These are phyloP conservation scores for Boletus rufocinnamomeus DNA, from an alignment of 768 basidiomycete genomes.

Conservation along the genomic window DNA sequence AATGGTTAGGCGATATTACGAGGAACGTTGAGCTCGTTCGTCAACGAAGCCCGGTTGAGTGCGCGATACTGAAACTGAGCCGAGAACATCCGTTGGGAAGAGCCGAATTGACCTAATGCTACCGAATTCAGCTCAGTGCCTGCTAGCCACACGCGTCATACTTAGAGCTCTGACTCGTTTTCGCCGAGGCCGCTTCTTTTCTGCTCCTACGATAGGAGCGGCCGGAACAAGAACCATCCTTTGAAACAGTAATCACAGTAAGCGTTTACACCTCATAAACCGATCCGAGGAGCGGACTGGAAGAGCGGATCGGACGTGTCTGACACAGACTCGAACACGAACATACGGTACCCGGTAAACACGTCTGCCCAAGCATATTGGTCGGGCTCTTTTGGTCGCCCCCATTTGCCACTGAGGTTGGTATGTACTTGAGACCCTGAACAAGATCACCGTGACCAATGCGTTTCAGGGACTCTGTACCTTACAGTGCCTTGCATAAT, in stretches of 20 bases:
- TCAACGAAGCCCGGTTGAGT: constrained; percentile 13
- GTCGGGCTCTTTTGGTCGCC: background rate
- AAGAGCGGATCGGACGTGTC: background rate
- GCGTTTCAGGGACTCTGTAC: background rate
- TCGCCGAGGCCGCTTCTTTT: constrained; percentile 9
- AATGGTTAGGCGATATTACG: constrained; percentile 30
- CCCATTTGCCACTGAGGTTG: background rate
- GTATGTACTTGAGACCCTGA: background rate
- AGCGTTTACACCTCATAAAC: background rate
- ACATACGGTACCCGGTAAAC: background rate
- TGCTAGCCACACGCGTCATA: constrained; percentile 5
- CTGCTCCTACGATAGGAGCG: constrained; percentile 3
- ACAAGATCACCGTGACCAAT: background rate
- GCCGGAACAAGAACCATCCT: constrained; percentile 20
- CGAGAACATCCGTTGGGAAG: constrained; percentile 17
- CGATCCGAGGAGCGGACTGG: constrained; percentile 2
- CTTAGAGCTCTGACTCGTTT: constrained; percentile 12
- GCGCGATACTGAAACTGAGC: constrained; percentile 11
- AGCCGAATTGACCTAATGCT: background rate
- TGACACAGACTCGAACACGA: background rate
- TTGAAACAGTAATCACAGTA: constrained; percentile 2
- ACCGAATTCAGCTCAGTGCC: constrained; percentile 5
- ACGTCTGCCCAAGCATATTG: background rate
- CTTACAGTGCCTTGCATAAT: too few relatives aligned
- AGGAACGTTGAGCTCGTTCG: constrained; percentile 15